Evolutionary conservation across 139 green algal species (phyloP).

Genomic region (Limnomonas spitsbergensis): DNA sequence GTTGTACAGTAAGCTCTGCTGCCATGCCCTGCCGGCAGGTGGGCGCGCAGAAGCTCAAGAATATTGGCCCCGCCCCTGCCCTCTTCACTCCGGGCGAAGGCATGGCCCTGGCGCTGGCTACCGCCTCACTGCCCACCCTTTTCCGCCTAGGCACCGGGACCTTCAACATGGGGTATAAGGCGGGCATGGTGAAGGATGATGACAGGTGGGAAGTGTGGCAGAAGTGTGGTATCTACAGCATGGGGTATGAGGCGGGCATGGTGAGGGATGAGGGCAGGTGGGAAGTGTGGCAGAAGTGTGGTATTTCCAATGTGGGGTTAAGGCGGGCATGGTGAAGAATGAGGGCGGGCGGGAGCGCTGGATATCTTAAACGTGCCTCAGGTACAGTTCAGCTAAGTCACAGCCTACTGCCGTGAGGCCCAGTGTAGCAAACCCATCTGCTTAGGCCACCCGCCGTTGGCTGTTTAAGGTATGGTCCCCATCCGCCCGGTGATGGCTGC

Average conservation of each 20-base stretch:
- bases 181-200: constrained; percentile 22
- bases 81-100: constrained; percentile 46
- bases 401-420: too few species aligned
- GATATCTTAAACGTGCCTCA: too few species aligned
- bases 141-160: constrained; percentile 57
- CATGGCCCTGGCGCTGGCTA: constrained; percentile 30
- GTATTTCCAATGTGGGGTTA: constrained; percentile 53
- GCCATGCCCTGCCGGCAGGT: background rate
- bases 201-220: background rate
- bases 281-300: too few species aligned
- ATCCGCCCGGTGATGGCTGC: too few species aligned
- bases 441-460: too few species aligned
- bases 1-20: background rate
- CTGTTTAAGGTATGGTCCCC: too few species aligned
- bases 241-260: constrained; percentile 50
- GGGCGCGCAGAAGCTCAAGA: constrained; percentile 13
- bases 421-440: too few species aligned
- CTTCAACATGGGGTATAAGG: constrained; percentile 56
- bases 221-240: constrained; percentile 55
- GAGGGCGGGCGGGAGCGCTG: too few species aligned
- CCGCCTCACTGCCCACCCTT: constrained; percentile 32
- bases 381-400: too few species aligned
- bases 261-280: constrained; percentile 1
- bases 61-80: constrained; percentile 48
- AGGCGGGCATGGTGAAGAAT: constrained; percentile 24